A percentile compares a stretch with the other conserved stretches of the same genome.
phyloP scores from a whole-genome alignment of 768 basidiomycete species.

The Crassisporium funariophilum region DNA sequence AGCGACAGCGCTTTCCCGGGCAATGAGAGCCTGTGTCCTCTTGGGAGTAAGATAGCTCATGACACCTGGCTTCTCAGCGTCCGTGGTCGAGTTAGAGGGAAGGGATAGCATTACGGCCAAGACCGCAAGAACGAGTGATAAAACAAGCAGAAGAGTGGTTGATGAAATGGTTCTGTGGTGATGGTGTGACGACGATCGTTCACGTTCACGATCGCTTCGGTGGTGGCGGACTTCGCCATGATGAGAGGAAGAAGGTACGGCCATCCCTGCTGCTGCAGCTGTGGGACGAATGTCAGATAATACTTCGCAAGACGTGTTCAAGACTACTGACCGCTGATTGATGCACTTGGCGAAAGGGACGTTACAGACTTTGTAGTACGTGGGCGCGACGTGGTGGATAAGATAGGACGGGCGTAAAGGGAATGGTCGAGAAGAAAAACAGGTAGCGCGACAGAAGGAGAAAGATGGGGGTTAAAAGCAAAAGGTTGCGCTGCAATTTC shows the following conservation, averaged over 20 bases:
- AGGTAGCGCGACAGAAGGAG: constrained; percentile 26
- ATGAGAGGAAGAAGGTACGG: constrained; percentile 83
- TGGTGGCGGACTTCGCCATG: constrained; percentile 64
- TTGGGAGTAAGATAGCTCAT: constrained; percentile 80
- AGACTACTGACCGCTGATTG: constrained; percentile 46
- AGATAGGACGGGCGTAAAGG: constrained; percentile 32
- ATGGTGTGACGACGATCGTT: constrained; percentile 65
- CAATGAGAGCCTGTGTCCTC: constrained; percentile 76
- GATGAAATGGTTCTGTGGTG: constrained; percentile 88
- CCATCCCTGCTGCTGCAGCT: constrained; percentile 73
- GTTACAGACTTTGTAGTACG: constrained; percentile 54
- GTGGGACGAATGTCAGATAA: constrained; percentile 1
- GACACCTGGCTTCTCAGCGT: constrained; percentile 52
- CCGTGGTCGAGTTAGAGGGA: constrained; percentile 51
- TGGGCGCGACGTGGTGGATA: constrained; percentile 67
- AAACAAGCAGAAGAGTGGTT: constrained; percentile 82
- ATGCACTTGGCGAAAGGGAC: constrained; percentile 76
- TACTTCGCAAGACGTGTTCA: constrained; percentile 9
- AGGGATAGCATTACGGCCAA: constrained; percentile 91
- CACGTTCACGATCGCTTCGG: constrained; percentile 54
- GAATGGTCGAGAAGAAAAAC: too few relatives aligned
- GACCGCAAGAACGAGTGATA: constrained; percentile 84
- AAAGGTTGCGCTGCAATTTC: constrained; percentile 24
- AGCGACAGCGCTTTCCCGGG: constrained; percentile 79
- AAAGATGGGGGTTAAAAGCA: constrained; percentile 29